Evolutionary conservation across 2,329 filamentous ascomycete genomes (phyloP).

Genomic region (Cladosporium cucumerinum): DNA sequence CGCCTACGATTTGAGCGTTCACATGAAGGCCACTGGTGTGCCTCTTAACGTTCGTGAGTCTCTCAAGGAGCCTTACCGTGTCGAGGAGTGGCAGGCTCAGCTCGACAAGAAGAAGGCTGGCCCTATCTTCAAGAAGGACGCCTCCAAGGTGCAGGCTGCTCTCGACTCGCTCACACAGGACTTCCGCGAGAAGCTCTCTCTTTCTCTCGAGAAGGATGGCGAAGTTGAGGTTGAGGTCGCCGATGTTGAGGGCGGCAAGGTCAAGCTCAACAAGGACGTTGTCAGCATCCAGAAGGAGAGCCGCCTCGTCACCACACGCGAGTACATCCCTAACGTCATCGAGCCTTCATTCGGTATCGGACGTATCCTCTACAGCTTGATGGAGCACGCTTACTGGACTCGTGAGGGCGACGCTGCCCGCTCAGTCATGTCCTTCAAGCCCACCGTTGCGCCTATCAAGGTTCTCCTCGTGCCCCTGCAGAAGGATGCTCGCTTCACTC

Average conservation of each 20-base stretch:
- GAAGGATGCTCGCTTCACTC: constrained; percentile 73
- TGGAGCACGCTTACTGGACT: constrained; percentile 95
- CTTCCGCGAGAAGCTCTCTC: constrained; percentile 72
- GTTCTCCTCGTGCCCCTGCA: constrained; percentile 89
- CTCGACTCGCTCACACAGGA: constrained; percentile 75
- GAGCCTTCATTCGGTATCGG: constrained; percentile 98
- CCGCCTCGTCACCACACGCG: constrained; percentile 75
- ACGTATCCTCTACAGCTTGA: constrained; percentile 84
- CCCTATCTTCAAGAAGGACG: constrained; percentile 91
- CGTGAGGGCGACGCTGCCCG: constrained; percentile 80
- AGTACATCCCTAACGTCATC: constrained; percentile 83
- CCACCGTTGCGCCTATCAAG: constrained; percentile 85
- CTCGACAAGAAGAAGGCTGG: constrained; percentile 95
- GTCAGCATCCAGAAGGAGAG: constrained; percentile 81
- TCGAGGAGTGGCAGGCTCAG: constrained; percentile 85
- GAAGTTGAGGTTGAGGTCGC: constrained; percentile 75
- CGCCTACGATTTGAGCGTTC: constrained; percentile 89
- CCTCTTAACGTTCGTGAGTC: constrained; percentile 81
- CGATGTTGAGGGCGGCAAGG: constrained; percentile 64
- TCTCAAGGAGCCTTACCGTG: constrained; percentile 69
- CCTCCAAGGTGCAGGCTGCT: constrained; percentile 77
- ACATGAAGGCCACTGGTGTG: constrained; percentile 87
- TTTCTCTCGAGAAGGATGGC: constrained; percentile 68
- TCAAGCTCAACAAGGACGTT: constrained; percentile 74
- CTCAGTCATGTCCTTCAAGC: constrained; percentile 74